Conservation (phyloP, 306 rosid species). For the Spatholobus suberectus region DNA sequence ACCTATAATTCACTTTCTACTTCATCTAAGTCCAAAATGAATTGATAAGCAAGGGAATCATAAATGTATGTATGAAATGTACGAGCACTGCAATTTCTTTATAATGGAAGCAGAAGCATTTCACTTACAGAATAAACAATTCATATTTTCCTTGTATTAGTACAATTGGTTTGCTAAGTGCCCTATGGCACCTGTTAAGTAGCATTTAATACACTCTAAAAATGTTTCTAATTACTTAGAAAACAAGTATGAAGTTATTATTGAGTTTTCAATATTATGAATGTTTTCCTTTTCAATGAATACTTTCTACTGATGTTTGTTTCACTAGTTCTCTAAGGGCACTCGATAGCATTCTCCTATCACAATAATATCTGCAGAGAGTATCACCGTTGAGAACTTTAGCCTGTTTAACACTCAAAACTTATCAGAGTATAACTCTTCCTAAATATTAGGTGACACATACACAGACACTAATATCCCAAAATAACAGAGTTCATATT, state of each 20-base stretch:
- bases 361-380: not conserved
- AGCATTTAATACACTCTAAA: not conserved
- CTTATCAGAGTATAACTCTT: slow-evolving; percentile 5
- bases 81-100: not conserved
- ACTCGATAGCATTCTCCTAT: not conserved
- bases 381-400: not conserved
- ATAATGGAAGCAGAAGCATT: not conserved
- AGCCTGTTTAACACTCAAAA: slow-evolving; percentile 23
- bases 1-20: slow-evolving; percentile 26
- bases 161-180: not conserved
- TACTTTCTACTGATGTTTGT: not conserved
- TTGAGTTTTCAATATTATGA: not conserved
- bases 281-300: not conserved
- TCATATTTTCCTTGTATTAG: not conserved
- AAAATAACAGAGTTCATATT: slow-evolving; percentile 31
- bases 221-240: not conserved
- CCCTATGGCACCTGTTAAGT: not conserved
- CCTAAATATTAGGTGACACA: slow-evolving; percentile 1
- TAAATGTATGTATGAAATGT: not conserved
- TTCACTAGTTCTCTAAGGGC: not conserved
- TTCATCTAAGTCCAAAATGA: slow-evolving; percentile 11
- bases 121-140: not conserved
- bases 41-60: slow-evolving; percentile 30
- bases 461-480: not conserved
- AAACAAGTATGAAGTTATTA: not conserved